Evolutionary conservation across 805 yeast genomes (phyloP).

Genomic region (Candida manassasensis): DNA sequence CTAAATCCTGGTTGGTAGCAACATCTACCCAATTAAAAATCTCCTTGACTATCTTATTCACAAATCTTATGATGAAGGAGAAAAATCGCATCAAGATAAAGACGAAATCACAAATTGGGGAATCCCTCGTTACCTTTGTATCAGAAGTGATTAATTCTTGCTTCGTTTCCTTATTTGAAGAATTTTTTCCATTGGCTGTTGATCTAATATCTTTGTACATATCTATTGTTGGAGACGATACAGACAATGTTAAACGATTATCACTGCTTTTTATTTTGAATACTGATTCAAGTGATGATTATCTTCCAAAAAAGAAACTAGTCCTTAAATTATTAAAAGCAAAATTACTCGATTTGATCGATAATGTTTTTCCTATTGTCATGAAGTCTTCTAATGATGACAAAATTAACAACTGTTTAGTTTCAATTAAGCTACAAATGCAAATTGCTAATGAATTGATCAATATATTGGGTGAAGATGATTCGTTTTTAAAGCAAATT

Average conservation of each 20-base stretch:
- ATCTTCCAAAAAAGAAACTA: slow-evolving; percentile 6
- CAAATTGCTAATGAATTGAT: slow-evolving; percentile 15
- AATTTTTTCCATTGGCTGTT: slow-evolving; percentile 23
- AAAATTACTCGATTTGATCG: slow-evolving; percentile 25
- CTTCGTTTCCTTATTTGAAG: slow-evolving; percentile 28
- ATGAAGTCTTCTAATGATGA: slow-evolving; percentile 31
- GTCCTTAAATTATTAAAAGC: slow-evolving; percentile 11
- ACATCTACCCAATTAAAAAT: slow-evolving; percentile 35
- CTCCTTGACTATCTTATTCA: slow-evolving; percentile 28
- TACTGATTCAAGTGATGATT: slow-evolving; percentile 1
- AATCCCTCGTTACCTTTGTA: slow-evolving; percentile 20
- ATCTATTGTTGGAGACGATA: slow-evolving; percentile 3
- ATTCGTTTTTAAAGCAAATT: slow-evolving; percentile 4
- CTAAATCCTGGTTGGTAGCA: slow-evolving; percentile 33
- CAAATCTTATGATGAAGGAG: slow-evolving; percentile 20
- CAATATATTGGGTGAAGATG: slow-evolving; percentile 3
- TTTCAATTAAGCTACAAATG: slow-evolving; percentile 30
- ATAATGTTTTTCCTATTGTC: slow-evolving; percentile 20
- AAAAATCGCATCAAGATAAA: slow-evolving; percentile 17
- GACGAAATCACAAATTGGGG: slow-evolving; percentile 19
- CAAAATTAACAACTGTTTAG: slow-evolving; percentile 20
- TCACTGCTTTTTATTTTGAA: slow-evolving; percentile 1
- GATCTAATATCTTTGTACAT: slow-evolving; percentile 25
- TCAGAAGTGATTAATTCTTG: slow-evolving; percentile 19
- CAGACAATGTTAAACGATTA: slow-evolving; percentile 1